Percentiles rank a stretch among this genome's conserved stretches.
Conservation (phyloP, 208 protist genomes). For the Trypanosoma cruzi region DNA sequence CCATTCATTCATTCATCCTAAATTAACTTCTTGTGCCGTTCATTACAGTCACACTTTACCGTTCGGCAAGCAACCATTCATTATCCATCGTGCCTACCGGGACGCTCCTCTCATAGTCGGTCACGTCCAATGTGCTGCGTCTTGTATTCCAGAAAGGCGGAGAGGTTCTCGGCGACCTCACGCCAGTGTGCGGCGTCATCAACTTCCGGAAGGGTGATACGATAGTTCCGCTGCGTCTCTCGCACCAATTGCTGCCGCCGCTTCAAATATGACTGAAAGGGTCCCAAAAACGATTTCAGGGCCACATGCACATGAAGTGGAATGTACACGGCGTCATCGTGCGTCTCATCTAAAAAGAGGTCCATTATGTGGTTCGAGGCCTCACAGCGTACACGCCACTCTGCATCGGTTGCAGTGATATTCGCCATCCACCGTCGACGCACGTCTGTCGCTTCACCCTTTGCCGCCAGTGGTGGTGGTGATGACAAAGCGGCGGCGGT, state of each 20-base stretch:
- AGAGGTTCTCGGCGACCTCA: slow-evolving; percentile 72
- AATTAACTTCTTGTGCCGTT: background rate
- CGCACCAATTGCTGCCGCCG: slow-evolving; percentile 45
- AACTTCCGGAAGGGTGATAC: slow-evolving; percentile 33
- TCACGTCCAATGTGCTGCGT: slow-evolving; percentile 28
- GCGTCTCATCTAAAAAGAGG: slow-evolving; percentile 71
- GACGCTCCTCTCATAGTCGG: background rate
- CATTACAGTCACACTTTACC: too few species aligned
- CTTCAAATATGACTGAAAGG: slow-evolving; percentile 55
- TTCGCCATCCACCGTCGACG: slow-evolving; percentile 43
- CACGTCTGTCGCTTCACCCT: background rate
- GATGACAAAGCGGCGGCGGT: background rate
- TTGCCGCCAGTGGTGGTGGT: slow-evolving; percentile 24
- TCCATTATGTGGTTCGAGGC: slow-evolving; percentile 81
- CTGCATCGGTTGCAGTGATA: slow-evolving; percentile 44
- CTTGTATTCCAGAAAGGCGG: slow-evolving; percentile 78
- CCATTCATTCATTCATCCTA: background rate
- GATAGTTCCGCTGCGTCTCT: slow-evolving; percentile 43
- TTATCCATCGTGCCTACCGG: too few species aligned
- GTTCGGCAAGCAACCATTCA: too few species aligned
- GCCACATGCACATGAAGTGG: slow-evolving; percentile 51
- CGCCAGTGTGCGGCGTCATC: slow-evolving; percentile 54
- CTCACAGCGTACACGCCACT: slow-evolving; percentile 64
- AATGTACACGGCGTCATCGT: slow-evolving; percentile 65
- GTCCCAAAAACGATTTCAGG: slow-evolving; percentile 37